Evolutionary conservation across 306 rosid species (phyloP).

Genomic region (Castanea crenata): DNA sequence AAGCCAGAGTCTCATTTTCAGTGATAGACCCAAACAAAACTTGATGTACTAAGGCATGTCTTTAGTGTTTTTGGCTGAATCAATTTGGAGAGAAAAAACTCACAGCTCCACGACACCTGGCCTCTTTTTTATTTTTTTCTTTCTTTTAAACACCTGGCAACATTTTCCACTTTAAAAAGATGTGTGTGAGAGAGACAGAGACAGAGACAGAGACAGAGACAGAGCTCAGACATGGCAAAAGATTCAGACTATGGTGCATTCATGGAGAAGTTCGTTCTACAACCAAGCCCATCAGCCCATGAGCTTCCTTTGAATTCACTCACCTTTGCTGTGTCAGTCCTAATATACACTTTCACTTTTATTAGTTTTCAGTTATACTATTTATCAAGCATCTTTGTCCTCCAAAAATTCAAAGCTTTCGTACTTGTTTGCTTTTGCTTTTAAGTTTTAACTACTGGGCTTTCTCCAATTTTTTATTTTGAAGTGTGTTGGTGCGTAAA

Average conservation of each 20-base stretch:
- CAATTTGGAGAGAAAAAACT: too few species aligned
- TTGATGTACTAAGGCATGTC: too few species aligned
- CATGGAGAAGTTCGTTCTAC: constrained; percentile 62
- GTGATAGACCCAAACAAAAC: too few species aligned
- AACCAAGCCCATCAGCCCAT: constrained; percentile 39
- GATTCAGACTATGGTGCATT: constrained; percentile 59
- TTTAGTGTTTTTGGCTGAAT: too few species aligned
- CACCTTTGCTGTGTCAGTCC: constrained; percentile 77
- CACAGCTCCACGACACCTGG: too few species aligned
- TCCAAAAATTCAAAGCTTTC: background rate
- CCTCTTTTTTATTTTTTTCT: too few species aligned
- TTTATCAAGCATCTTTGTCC: background rate
- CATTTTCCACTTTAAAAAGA: too few species aligned
- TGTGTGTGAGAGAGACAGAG: too few species aligned
- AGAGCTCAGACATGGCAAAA: too few species aligned
- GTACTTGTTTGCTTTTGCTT: background rate
- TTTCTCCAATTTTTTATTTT: background rate
- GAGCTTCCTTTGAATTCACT: constrained; percentile 65
- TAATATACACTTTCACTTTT: background rate
- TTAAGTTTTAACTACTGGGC: background rate
- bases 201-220: too few species aligned
- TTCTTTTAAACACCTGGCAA: too few species aligned
- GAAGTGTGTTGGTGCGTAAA: background rate
- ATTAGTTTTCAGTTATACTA: background rate
- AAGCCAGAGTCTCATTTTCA: too few species aligned